Evolutionary conservation across 768 basidiomycete species (phyloP).

Genomic region (Kondoa subrosea): DNA sequence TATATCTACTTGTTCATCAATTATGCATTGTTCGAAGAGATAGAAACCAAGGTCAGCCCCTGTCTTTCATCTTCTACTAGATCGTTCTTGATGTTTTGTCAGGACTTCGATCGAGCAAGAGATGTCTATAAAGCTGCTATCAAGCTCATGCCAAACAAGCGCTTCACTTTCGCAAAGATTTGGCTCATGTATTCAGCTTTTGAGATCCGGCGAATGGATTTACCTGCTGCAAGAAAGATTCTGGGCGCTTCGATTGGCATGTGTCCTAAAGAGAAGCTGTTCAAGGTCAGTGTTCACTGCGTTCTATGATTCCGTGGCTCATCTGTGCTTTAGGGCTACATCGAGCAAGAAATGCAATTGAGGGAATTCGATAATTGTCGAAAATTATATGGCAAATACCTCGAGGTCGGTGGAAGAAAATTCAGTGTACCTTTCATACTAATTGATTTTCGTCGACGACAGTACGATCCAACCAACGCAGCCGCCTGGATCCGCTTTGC

Average conservation of each 20-base stretch:
- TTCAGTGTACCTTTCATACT: not conserved
- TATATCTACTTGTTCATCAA: constrained; percentile 42
- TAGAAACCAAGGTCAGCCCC: constrained; percentile 60
- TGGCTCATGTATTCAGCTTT: constrained; percentile 88
- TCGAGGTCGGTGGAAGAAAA: constrained; percentile 54
- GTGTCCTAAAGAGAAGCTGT: constrained; percentile 86
- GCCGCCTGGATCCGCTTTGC: constrained; percentile 93
- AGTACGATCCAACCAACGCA: constrained; percentile 77
- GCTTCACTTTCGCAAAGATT: constrained; percentile 92
- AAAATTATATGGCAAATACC: constrained; percentile 77
- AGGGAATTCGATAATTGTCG: constrained; percentile 92
- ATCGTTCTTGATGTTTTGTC: not conserved
- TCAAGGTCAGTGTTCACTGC: no score
- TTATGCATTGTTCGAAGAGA: constrained; percentile 93
- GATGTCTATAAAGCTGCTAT: constrained; percentile 85
- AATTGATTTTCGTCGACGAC: constrained; percentile 27
- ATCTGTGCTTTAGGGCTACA: no score
- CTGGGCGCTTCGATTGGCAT: constrained; percentile 81
- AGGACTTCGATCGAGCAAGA: constrained; percentile 71
- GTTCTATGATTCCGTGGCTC: no score
- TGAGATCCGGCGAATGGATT: constrained; percentile 65
- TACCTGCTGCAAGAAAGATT: constrained; percentile 70
- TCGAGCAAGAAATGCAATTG: constrained; percentile 82
- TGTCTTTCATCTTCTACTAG: not conserved
- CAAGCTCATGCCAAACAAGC: constrained; percentile 79